Percentiles rank a stretch among this genome's conserved stretches.
phyloP scores from a whole-genome alignment of 176 grass and related monocot genomes.

The Pontederia crassipes region DNA sequence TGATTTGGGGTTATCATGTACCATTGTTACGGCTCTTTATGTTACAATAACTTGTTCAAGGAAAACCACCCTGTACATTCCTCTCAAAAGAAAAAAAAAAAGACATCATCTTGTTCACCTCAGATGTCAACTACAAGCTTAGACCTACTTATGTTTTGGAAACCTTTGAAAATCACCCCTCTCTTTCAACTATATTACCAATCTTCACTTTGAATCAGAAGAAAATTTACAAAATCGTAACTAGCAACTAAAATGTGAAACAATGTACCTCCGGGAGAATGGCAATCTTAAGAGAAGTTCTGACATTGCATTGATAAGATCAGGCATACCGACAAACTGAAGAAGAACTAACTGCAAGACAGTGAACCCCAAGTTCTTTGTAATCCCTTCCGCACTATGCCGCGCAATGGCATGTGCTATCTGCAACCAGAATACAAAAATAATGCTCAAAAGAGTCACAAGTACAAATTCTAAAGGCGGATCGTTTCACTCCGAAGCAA shows the following conservation, averaged over 20 bases:
- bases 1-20: no score
- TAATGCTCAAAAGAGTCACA: not conserved
- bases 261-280: slow-evolving; percentile 67
- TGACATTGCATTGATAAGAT: slow-evolving; percentile 66
- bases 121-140: no score
- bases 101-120: no score
- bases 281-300: slow-evolving; percentile 67
- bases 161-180: no score
- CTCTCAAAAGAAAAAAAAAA: no score
- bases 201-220: not conserved
- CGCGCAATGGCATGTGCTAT: slow-evolving; percentile 74
- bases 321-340: slow-evolving; percentile 87
- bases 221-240: not conserved
- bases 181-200: not conserved
- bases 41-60: no score
- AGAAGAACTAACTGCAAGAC: slow-evolving; percentile 57
- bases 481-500: not conserved
- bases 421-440: slow-evolving; percentile 24
- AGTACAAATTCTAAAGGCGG: slow-evolving; percentile 8
- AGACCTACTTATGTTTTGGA: no score
- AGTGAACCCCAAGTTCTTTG: slow-evolving; percentile 50
- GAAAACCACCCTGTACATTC: no score
- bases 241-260: not conserved
- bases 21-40: no score
- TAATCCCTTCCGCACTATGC: slow-evolving; percentile 63